Base-by-base conservation (phyloP, 345 rosid species). In the Boechera divaricarpa region DNA sequence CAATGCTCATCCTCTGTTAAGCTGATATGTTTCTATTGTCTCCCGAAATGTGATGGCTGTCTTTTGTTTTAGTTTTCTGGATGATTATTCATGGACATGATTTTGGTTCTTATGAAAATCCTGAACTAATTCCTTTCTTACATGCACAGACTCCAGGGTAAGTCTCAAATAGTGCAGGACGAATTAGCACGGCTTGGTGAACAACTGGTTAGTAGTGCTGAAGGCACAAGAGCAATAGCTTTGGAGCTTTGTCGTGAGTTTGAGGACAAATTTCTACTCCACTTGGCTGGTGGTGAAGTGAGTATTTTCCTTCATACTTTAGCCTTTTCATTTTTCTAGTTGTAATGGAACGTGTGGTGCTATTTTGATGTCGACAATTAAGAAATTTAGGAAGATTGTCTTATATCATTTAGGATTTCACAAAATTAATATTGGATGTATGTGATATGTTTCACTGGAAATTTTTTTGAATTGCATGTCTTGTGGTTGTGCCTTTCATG, bases 171-270 rank as follows among this genome's bases (percentile, higher is more conserved):
- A 52, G 88, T 94, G 77, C 92, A 90, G 78, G 97, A 94, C 64
- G 96, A 94, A 79, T 75, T 91, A 77, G 91, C 87, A 15, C 84
- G 90, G 85, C 88, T 94, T 67, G 97, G 97, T 66, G 98, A 90
- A 76, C 91, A 85, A 73, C 86, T 91, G 91, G 98, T 94, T 75
- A 69, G 64, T 44, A 92, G 93, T 87, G 79, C 95, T 67, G 98
- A 92, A 83, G 97, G 97, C 39, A 94, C 98, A 66, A 89, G 94
- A 82, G 93, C 97, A 57, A 47, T 94, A 56, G 98, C 97, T 60
- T 84, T 94, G 85, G 97, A 91, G 80, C 95, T 94, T 38, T 94
- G 98, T 72, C 98, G 97, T 80, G 97, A 94, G 76, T 94, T 91
- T 81, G 98, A 94, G 81, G 97, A 94, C 82, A 90, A 83, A 80